Base-by-base conservation (phyloP, 2,329 filamentous ascomycete genomes). In the Aspergillus aculeatinus region DNA sequence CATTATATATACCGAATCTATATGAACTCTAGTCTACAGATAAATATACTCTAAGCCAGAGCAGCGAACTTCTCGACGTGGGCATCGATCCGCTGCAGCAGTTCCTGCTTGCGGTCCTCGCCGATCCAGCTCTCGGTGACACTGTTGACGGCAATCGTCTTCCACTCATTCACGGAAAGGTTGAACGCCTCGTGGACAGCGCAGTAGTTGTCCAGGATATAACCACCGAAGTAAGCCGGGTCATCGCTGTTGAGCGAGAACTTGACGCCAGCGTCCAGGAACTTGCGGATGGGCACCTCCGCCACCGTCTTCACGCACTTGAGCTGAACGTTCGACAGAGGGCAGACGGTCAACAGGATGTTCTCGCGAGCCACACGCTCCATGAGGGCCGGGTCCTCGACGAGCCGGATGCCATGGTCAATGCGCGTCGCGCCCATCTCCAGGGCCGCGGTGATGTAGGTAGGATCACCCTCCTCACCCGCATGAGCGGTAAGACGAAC, bases 191-290 rank as follows among this genome's bases (percentile, higher is more conserved):
- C 87, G 73, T 93, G 89, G 31, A 93, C 87, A 1, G 87, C 87
- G 67, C 85, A 88, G 75, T 89, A 92, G 66, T 92, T 92, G 67
- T 90, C 88, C 55, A 89, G 77, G 56, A 92, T 85, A 73, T 91
- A 92, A 0, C 85, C 87, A 3, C 89, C 88, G 76, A 93, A 92
- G 70, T 91, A 91, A 11, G 87, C 88, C 60, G 88, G 88, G 70
- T 91, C 88, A 69, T 91, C 89, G 65, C 86, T 89, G 74, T 91
- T 91, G 72, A 92, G 85, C 58, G 85, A 89, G 73, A 91, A 91
- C 62, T 78, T 81, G 44, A 91, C 85, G 0, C 87, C 85, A 5
- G 78, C 78, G 47, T 89, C 83, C 21, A 91, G 74, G 65, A 90
- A 88, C 55, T 76, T 78, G 14, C 86, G 79, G 60, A 91, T 81